A percentile compares a stretch with the other conserved stretches of the same genome.
Conservation (phyloP, 495 filamentous ascomycete species). For the Achaetomiella virescens region DNA sequence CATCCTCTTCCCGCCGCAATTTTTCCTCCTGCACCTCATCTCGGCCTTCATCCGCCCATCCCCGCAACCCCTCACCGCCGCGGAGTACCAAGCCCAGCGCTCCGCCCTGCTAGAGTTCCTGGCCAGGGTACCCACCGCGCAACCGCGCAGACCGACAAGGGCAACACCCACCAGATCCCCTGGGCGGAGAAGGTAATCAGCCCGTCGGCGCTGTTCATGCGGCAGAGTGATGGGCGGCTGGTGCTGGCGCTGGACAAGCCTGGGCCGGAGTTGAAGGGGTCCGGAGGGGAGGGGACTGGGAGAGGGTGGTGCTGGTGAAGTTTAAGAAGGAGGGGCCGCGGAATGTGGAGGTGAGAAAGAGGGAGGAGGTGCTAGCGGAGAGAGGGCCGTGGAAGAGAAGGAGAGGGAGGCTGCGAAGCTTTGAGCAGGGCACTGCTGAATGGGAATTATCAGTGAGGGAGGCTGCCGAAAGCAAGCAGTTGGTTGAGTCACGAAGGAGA, state of each 20-base stretch:
- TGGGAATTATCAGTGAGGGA: neutral
- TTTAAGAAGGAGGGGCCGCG: slow-evolving; percentile 50
- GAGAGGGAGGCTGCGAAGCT: neutral
- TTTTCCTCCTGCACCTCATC: slow-evolving; percentile 65
- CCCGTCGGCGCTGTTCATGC: slow-evolving; percentile 52
- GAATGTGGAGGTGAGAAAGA: slow-evolving; percentile 23
- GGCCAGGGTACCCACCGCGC: slow-evolving; percentile 24
- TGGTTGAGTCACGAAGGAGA: neutral
- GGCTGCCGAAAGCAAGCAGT: neutral
- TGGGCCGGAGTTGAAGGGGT: slow-evolving; percentile 61
- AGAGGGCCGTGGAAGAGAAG: slow-evolving; percentile 19
- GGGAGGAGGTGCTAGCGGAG: slow-evolving; percentile 23
- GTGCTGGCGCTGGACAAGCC: slow-evolving; percentile 66
- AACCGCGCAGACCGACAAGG: neutral
- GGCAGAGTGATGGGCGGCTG: slow-evolving; percentile 45
- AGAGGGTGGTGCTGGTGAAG: slow-evolving; percentile 65
- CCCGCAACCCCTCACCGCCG: slow-evolving; percentile 14
- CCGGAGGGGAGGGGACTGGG: slow-evolving; percentile 59
- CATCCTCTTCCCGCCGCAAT: slow-evolving; percentile 86
- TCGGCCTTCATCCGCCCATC: slow-evolving; percentile 47
- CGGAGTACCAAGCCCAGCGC: slow-evolving; percentile 46
- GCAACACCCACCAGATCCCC: slow-evolving; percentile 37
- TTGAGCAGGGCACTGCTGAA: neutral
- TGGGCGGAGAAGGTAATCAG: slow-evolving; percentile 79
- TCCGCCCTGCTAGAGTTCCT: slow-evolving; percentile 54